Evolutionary conservation across 1,284 basidiomycete genomes (phyloP).

Genomic region (Apiotrichum siamense): DNA sequence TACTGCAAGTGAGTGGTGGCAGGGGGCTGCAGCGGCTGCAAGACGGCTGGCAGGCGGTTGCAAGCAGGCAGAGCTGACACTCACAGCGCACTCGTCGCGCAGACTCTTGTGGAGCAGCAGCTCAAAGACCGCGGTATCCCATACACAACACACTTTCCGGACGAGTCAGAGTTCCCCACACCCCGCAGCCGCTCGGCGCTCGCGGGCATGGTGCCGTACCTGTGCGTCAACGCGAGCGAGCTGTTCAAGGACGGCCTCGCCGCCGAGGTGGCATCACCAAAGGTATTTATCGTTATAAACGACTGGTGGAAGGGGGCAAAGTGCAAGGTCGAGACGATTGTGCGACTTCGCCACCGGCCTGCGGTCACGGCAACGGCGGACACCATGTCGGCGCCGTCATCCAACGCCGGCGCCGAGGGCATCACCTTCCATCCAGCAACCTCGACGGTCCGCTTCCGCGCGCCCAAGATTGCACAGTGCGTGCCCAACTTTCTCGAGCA

Average conservation of each 20-base stretch:
- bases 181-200: conserved; percentile 27
- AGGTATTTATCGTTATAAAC: conserved; percentile 76
- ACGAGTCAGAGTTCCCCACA: conserved; percentile 14
- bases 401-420: conserved; percentile 24
- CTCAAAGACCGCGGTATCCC: conserved; percentile 74
- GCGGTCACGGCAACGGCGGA: conserved; percentile 56
- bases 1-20: conserved; percentile 38
- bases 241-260: conserved; percentile 73
- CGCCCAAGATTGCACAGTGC: conserved; percentile 75
- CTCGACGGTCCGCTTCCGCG: conserved; percentile 77
- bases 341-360: conserved; percentile 74
- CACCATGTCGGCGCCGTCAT: conserved; percentile 48
- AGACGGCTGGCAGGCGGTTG: too few species aligned
- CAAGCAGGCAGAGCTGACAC: neutral
- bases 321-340: conserved; percentile 49
- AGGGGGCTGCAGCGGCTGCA: too few species aligned
- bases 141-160: conserved; percentile 64
- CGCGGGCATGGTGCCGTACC: conserved; percentile 61
- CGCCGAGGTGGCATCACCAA: conserved; percentile 82
- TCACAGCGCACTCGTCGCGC: conserved; percentile 84
- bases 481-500: conserved; percentile 82
- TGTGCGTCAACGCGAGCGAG: conserved; percentile 73
- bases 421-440: conserved; percentile 81
- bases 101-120: conserved; percentile 79
- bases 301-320: conserved; percentile 83